Evolutionary conservation across 2,329 filamentous ascomycete genomes (phyloP), one percentile per base, ranked within the genome.

Genomic region (Sarocladium brachiariae): DNA sequence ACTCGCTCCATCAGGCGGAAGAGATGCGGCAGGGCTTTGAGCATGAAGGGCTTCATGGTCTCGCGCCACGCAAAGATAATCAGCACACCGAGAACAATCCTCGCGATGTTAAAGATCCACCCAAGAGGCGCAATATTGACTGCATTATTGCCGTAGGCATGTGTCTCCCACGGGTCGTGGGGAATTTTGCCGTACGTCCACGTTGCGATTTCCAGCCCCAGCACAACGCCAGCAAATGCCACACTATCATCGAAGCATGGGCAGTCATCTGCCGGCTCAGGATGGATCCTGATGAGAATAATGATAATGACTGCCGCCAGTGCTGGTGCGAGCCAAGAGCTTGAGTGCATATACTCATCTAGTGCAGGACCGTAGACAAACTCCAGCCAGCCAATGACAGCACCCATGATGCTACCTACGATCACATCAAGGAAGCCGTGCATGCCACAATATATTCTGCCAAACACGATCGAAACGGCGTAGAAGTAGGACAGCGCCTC

Each of bases 241-340:
- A 97, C 89, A 59, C 89, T 95, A 69, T 97, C 92, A 64, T 97
- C 92, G 63, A 95, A 97, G 66, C 92, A 97, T 4, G 92, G 92
- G 58, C 93, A 99, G 65, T 96, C 89, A 64, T 99, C 93, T 1
- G 90, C 93, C 1, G 93, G 93, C 62, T 99, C 93, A 0, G 93
- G 93, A 61, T 99, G 92, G 27, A 96, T 84, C 52, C 92, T 83
- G 21, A 97, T 86, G 7, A 96, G 75, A 7, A 86, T 70, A 51
- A 93, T 75, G 41, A 96, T 80, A 18, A 84, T 63, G 14, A 90
- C 57, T 2, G 83, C 76, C 1, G 86, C 74, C 13, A 86, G 65
- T 1, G 84, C 60, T 2, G 89, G 80, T 10, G 83, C 81, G n/a
- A 75, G 65, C 72, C 82, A 84, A 19, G 76, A 75, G 53, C 80